Percentiles rank a stretch among this genome's conserved stretches.
phyloP scores from a whole-genome alignment of 495 filamentous ascomycete genomes.

The Aspergillus heteromorphus region DNA sequence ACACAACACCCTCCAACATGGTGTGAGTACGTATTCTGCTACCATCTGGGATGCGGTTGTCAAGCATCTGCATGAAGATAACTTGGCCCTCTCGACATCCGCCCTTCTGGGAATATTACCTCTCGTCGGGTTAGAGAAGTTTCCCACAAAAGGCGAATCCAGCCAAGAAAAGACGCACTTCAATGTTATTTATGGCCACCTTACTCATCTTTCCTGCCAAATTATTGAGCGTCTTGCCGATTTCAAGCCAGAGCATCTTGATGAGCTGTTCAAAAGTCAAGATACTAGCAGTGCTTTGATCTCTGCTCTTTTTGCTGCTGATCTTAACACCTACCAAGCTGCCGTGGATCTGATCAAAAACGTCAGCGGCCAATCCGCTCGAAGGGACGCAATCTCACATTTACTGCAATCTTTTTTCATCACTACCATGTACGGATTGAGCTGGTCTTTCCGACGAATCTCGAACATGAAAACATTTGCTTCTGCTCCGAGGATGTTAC shows the following conservation, averaged over 20 bases:
- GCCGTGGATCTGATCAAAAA: slow-evolving; percentile 75
- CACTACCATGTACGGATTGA: slow-evolving; percentile 54
- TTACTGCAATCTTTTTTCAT: slow-evolving; percentile 60
- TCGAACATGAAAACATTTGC: slow-evolving; percentile 55
- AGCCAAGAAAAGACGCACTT: slow-evolving; percentile 57
- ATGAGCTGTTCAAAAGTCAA: slow-evolving; percentile 56
- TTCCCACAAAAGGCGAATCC: slow-evolving; percentile 48
- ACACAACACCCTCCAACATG: slow-evolving; percentile 57
- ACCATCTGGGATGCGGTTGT: slow-evolving; percentile 74
- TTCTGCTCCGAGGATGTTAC: slow-evolving; percentile 64
- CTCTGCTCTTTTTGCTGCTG: slow-evolving; percentile 62
- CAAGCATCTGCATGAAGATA: slow-evolving; percentile 57
- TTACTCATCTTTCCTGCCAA: slow-evolving; percentile 62
- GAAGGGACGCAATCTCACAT: slow-evolving; percentile 68
- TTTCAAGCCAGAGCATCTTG: slow-evolving; percentile 60
- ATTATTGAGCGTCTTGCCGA: slow-evolving; percentile 72
- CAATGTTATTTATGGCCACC: slow-evolving; percentile 65
- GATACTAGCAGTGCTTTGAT: slow-evolving; percentile 62
- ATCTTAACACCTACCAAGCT: slow-evolving; percentile 65
- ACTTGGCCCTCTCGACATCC: slow-evolving; percentile 59
- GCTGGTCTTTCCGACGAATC: slow-evolving; percentile 55
- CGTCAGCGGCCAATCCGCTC: slow-evolving; percentile 62
- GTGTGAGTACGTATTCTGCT: slow-evolving; percentile 57
- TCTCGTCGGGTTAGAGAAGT: slow-evolving; percentile 67
- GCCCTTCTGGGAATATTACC: slow-evolving; percentile 65